A percentile compares a stretch with the other conserved stretches of the same genome.
Evolutionary conservation across 768 basidiomycete genomes (phyloP).

Genomic region (Naganishia onofrii): DNA sequence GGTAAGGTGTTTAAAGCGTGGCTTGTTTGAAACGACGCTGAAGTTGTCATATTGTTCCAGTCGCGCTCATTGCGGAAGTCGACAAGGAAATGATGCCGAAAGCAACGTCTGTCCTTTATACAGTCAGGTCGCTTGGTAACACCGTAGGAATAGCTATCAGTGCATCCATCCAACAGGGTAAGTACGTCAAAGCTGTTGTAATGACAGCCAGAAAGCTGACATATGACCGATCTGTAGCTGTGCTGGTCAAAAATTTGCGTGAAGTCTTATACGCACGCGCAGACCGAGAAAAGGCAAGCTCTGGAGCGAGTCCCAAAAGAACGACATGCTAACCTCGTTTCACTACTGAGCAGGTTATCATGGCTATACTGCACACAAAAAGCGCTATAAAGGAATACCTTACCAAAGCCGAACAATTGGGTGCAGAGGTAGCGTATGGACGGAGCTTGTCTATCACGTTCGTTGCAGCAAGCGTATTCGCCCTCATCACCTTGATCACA

Average conservation of each 20-base stretch:
- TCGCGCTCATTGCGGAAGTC: slow-evolving; percentile 46
- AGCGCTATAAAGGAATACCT: slow-evolving; percentile 41
- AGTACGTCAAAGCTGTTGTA: background rate
- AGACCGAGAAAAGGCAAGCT: slow-evolving; percentile 37
- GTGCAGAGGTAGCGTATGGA: slow-evolving; percentile 43
- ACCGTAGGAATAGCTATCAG: slow-evolving; percentile 47
- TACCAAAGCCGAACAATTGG: slow-evolving; percentile 24
- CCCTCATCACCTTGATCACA: slow-evolving; percentile 18
- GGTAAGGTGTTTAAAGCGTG: slow-evolving; percentile 33
- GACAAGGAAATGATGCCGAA: slow-evolving; percentile 49
- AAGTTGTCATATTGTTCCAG: slow-evolving; percentile 23
- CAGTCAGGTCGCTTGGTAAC: slow-evolving; percentile 45
- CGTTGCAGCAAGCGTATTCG: slow-evolving; percentile 26
- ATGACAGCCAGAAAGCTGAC: background rate
- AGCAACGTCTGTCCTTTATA: slow-evolving; percentile 50
- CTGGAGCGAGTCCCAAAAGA: background rate
- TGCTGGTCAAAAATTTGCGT: slow-evolving; percentile 36
- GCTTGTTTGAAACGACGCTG: background rate
- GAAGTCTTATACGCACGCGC: slow-evolving; percentile 26
- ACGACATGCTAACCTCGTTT: background rate
- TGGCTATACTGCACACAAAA: slow-evolving; percentile 48
- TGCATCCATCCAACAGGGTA: slow-evolving; percentile 43
- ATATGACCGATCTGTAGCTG: slow-evolving; percentile 24
- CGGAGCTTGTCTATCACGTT: slow-evolving; percentile 34
- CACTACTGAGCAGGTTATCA: slow-evolving; percentile 35